Evolutionary conservation across 768 basidiomycete species (phyloP), one percentile per base, ranked within the genome.

Genomic region (Trametes cubensis): DNA sequence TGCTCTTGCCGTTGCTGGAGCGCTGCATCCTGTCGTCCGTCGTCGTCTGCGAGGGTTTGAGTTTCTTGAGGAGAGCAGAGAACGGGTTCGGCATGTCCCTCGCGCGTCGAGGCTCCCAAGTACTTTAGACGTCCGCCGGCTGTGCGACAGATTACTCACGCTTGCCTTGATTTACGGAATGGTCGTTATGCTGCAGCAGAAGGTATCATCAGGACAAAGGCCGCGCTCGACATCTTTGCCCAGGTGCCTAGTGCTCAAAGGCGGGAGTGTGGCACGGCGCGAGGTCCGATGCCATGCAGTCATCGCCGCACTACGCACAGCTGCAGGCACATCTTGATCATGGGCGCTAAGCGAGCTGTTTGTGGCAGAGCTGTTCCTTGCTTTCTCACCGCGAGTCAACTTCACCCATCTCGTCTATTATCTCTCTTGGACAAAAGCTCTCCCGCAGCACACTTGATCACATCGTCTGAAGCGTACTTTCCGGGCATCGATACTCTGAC

Each of bases 41-140:
- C 28, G 52, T 38, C 34, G 55, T 55, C 53, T 55, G 41, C 58
- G 46, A 49, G 28, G 44, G 47, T 46, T 64, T 59, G 61, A 25
- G 55, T 28, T 55, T 59, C 58, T 58, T 66, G 58, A 64, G 59
- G 57, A 63, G 20, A 34, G 34, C 15, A 44, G 61, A 59, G 56
- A 39, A 40, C 18, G 66, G 46, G 34, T 34, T 34, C 34, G 34
- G 34, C 34, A 34, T 34, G 6, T 34, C 34, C 6, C 10, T 34
- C 34, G 34, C 34, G 34, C 34, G 34, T 34, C 34, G 34, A 34
- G 11, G 34, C 34, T 11, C 34, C 28, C 28, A 28, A 34, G 34
- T 34, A 34, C 34, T 34, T 34, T 34, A 34, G 34, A 34, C 34
- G 34, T 34, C 34, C 34, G 34, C 34, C 34, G 34, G 34, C 34